These are phyloP conservation scores for Danielia reshetovae DNA, from an alignment of 805 yeast species.

Conservation along the genomic window DNA sequence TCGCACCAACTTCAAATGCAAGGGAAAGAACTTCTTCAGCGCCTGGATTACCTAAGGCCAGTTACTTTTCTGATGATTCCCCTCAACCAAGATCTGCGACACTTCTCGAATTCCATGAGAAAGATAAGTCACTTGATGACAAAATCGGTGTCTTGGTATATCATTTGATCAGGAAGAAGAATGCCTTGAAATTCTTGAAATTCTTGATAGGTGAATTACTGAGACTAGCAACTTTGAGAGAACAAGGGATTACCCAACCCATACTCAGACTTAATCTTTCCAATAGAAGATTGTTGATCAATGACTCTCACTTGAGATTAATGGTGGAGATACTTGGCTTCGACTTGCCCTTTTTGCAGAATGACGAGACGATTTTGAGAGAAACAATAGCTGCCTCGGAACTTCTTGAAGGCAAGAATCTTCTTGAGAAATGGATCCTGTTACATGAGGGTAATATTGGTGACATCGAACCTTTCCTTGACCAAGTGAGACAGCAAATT, in stretches of 20 bases:
- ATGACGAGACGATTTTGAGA: conserved; percentile 39
- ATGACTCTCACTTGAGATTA: conserved; percentile 47
- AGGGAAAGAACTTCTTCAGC: conserved; percentile 2
- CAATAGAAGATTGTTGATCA: conserved; percentile 31
- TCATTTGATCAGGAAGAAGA: conserved; percentile 43
- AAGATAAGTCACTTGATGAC: conserved; percentile 36
- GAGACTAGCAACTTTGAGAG: conserved; percentile 18
- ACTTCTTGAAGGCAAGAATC: conserved; percentile 31
- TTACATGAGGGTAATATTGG: conserved; percentile 14
- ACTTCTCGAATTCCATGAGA: conserved; percentile 30
- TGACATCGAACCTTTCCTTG: conserved; percentile 18
- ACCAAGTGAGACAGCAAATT: conserved; percentile 10
- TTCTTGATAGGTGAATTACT: conserved; percentile 40
- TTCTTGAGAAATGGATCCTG: conserved; percentile 40
- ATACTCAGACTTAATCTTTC: conserved; percentile 12
- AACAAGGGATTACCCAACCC: not conserved
- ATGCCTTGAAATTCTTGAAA: conserved; percentile 30
- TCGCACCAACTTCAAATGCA: conserved; percentile 16
- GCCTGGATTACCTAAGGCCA: conserved; percentile 4
- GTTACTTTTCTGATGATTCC: conserved; percentile 14
- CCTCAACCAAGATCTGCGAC: conserved; percentile 32
- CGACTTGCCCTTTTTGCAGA: conserved; percentile 36
- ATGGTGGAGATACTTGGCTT: conserved; percentile 46
- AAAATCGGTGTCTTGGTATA: conserved; percentile 47
- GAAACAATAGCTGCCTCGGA: conserved; percentile 22